A percentile compares a stretch with the other conserved stretches of the same genome.
Evolutionary conservation across 306 rosid species (phyloP).

Genomic region (Sesbania bispinosa): DNA sequence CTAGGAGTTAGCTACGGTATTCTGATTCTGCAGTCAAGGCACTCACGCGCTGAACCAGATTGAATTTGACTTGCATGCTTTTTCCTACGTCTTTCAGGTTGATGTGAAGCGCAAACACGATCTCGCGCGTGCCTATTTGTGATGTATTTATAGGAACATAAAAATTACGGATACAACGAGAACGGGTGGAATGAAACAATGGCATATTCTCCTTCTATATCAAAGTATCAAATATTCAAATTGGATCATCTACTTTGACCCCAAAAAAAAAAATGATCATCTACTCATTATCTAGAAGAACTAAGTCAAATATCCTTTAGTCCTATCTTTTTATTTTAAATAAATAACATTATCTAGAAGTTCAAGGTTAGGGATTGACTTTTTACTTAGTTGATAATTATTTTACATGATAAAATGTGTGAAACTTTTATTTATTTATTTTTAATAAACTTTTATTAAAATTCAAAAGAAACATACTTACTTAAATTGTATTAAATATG

Average conservation of each 20-base stretch:
- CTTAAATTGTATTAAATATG: no score
- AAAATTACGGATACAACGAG: neutral
- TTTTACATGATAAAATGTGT: no score
- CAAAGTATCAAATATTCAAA: no score
- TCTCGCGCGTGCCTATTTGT: neutral
- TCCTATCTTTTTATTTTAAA: neutral
- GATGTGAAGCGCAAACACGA: neutral
- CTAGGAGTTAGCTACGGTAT: neutral
- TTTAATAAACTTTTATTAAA: no score
- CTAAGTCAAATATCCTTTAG: neutral
- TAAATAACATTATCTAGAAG: neutral
- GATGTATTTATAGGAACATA: neutral
- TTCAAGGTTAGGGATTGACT: neutral
- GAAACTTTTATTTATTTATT: no score
- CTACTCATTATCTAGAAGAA: conserved; percentile 5
- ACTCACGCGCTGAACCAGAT: neutral
- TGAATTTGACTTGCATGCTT: neutral
- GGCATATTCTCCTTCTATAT: neutral
- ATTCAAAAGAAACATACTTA: no score
- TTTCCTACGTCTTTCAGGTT: neutral
- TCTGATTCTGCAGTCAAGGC: conserved; percentile 4
- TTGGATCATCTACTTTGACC: no score
- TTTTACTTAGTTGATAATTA: no score
- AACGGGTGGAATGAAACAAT: neutral
- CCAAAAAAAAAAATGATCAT: no score